Conservation (phyloP, 441 rosid genomes). For the Eruca vesicaria region DNA sequence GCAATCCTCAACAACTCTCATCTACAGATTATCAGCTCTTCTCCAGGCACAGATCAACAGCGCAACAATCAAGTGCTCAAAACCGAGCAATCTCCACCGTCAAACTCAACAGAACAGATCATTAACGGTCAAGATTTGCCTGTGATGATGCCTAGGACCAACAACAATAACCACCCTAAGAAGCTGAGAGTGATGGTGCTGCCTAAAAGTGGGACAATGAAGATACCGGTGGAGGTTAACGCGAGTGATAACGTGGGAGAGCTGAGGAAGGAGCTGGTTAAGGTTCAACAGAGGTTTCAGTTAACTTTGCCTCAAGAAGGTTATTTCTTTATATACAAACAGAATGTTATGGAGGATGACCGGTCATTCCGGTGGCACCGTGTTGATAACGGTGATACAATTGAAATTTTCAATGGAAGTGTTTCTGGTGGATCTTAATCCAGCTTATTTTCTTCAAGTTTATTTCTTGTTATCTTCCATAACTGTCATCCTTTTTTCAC, state of each 20-base stretch:
- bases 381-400: constrained; percentile 57
- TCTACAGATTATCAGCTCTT: constrained; percentile 49
- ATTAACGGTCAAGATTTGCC: constrained; percentile 5
- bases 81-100: constrained; percentile 39
- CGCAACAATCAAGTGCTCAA: constrained; percentile 14
- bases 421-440: constrained; percentile 42
- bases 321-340: constrained; percentile 47
- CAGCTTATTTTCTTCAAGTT: not conserved
- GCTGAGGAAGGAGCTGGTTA: constrained; percentile 62
- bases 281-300: constrained; percentile 46
- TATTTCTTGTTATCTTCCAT: not conserved
- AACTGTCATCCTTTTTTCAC: not conserved
- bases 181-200: constrained; percentile 59
- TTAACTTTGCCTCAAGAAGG: constrained; percentile 67
- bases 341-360: constrained; percentile 55
- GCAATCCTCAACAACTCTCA: constrained; percentile 61
- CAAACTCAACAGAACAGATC: constrained; percentile 38
- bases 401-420: constrained; percentile 50
- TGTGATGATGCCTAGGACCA: not conserved
- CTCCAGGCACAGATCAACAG: constrained; percentile 7
- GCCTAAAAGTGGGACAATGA: constrained; percentile 37
- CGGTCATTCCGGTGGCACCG: constrained; percentile 72
- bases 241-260: constrained; percentile 53
- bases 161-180: constrained; percentile 13
- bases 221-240: constrained; percentile 53